Evolutionary conservation across 2,329 filamentous ascomycete genomes (phyloP), one percentile per base, ranked within the genome.

Genomic region (Trichoderma brevicompactum): DNA sequence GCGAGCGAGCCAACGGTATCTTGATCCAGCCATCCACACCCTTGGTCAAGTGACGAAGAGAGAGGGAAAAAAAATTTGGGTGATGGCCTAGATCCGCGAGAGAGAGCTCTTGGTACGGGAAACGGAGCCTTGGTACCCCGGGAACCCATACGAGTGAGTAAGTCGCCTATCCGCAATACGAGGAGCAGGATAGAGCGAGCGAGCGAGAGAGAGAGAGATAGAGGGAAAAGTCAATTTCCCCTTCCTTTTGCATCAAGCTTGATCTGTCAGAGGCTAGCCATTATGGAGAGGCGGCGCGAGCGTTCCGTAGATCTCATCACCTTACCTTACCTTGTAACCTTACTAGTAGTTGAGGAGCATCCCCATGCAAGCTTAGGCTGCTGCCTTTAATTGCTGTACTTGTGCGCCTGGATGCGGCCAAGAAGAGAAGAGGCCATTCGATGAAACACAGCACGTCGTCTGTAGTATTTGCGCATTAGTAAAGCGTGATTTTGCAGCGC

Each of bases 241-340:
- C 44, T 49, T 60, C 56, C 32, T 60, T 46, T 49, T 50, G 41
- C 54, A 46, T 46, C 54, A 56, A 28, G 19, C 34, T 38, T 63
- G 49, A 63, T 63, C 59, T 54, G 59, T 54, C 49, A 53, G 59
- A 54, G 59, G 36, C 59, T 63, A 63, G 32, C 28, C 49, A 49
- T 63, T 54, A 63, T 53, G 59, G 59, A 63, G 59, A 61, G 58
- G 59, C 59, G 59, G 59, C 59, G 49, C 59, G 59, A 63, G 59
- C 59, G 59, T 63, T 28, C 59, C 59, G 59, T 54, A 63, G 59
- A 63, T 63, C 59, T 63, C 59, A 63, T 63, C 59, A 63, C 59
- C 41, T 63, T 63, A 62, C 58, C n/a, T 52, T 52, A 62, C 48
- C 48, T 53, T 43, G 59, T 53, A 54, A 63, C 49, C 59, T 63